These are phyloP conservation scores for Gentiana straminea DNA, from an alignment of 257 asterid genomes.

Conservation along the genomic window DNA sequence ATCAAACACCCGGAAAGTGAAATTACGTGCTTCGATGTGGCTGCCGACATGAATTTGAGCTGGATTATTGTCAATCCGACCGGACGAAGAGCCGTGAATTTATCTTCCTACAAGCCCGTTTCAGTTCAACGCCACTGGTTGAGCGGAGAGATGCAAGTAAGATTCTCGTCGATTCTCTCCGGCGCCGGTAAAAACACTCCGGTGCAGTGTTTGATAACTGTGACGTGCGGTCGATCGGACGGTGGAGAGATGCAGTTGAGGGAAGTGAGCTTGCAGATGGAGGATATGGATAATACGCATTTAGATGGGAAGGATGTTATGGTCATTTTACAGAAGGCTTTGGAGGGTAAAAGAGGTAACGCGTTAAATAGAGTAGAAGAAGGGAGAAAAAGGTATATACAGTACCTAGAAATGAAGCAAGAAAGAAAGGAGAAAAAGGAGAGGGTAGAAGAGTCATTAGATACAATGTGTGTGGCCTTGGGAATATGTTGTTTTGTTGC, in stretches of 20 bases:
- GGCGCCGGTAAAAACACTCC: conserved; percentile 15
- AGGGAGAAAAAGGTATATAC: conserved; percentile 29
- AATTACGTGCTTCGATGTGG: conserved; percentile 22
- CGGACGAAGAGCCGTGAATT: conserved; percentile 41
- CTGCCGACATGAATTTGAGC: conserved; percentile 40
- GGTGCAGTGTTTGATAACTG: conserved; percentile 50
- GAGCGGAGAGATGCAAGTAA: conserved; percentile 64
- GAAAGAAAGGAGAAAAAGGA: conserved; percentile 43
- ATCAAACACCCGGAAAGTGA: conserved; percentile 37
- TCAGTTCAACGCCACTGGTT: conserved; percentile 74
- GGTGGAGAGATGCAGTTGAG: conserved; percentile 68
- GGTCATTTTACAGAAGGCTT: conserved; percentile 45
- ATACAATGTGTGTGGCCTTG: conserved; percentile 42
- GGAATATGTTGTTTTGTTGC: conserved; percentile 44
- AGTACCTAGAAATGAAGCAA: conserved; percentile 44
- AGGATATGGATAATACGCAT: conserved; percentile 70
- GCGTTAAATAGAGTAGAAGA: conserved; percentile 33
- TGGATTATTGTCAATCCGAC: conserved; percentile 64
- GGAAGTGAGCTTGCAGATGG: conserved; percentile 70
- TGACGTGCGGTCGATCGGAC: conserved; percentile 58
- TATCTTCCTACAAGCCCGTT: conserved; percentile 62
- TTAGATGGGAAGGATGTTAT: conserved; percentile 77
- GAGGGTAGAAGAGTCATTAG: conserved; percentile 56
- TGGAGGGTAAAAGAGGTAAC: conserved; percentile 59
- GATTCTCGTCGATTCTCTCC: conserved; percentile 42